A percentile compares a stretch with the other conserved stretches of the same genome.
These are phyloP conservation scores for Chlorella sp. DNA, from an alignment of 139 green algal species.

Conservation along the genomic window DNA sequence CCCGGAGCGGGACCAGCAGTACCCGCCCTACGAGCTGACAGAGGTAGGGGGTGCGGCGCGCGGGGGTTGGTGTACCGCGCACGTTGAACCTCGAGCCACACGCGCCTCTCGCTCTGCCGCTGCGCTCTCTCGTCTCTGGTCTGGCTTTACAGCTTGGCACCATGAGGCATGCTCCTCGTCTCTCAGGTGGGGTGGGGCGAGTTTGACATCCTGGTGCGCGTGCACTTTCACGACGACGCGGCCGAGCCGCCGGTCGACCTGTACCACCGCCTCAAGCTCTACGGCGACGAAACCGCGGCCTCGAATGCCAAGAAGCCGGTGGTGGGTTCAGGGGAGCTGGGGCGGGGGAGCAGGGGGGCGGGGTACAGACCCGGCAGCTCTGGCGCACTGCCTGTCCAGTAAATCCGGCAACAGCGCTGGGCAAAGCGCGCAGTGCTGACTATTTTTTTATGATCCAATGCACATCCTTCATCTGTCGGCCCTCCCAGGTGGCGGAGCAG, in stretches of 20 bases:
- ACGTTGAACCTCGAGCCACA: no score
- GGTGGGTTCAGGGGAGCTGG: not conserved
- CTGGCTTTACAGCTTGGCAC: slow-evolving; percentile 59
- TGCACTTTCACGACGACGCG: slow-evolving; percentile 57
- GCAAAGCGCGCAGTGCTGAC: no score
- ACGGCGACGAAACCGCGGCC: slow-evolving; percentile 47
- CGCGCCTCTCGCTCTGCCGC: not conserved
- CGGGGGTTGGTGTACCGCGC: no score
- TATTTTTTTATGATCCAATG: no score
- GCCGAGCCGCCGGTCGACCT: slow-evolving; percentile 71
- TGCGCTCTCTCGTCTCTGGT: not conserved
- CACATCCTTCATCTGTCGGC: no score
- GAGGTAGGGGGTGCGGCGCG: no score
- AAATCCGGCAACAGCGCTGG: no score
- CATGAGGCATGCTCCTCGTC: no score
- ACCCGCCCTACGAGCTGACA: slow-evolving; percentile 58
- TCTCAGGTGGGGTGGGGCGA: slow-evolving; percentile 96
- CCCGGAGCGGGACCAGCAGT: slow-evolving; percentile 56
- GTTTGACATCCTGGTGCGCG: slow-evolving; percentile 86
- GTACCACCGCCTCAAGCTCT: slow-evolving; percentile 82
- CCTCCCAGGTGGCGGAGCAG: slow-evolving; percentile 59
- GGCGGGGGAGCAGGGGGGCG: not conserved
- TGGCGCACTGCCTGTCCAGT: no score
- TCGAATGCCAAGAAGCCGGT: slow-evolving; percentile 76
- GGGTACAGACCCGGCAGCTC: no score